Evolutionary conservation across 2,329 filamentous ascomycete species (phyloP), one percentile per base, ranked within the genome.

Genomic region (Claviceps sorghi): DNA sequence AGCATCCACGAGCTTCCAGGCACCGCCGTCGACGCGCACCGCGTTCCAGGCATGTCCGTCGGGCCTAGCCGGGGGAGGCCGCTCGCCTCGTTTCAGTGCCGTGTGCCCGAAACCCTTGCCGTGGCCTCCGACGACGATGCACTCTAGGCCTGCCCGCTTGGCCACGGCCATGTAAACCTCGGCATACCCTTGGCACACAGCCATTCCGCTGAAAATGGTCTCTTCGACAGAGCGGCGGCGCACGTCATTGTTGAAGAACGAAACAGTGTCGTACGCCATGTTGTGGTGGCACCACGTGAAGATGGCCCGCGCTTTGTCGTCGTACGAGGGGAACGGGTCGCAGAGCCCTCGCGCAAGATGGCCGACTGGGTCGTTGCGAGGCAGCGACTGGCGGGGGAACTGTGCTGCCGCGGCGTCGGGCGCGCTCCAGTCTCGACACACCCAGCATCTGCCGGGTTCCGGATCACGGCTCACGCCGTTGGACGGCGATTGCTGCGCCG

Each of bases 241-340:
- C 34, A 95, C 72, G 47, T 73, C 80, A 38, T 82, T 79, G 53
- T 76, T 79, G 62, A 94, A 94, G 70, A 96, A 95, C 26, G 83
- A 78, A 29, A 79, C 75, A 0, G 82, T 80, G 64, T 97, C 88
- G 65, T 97, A 98, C 47, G 76, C 76, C 53, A 98, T 83, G 60
- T 97, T 97, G 67, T 97, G 83, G 67, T 97, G 91, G 42, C 90
- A 81, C 93, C 93, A 98, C 1, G 86, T 88, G 64, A 97, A 97
- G 54, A 98, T 87, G 2, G 82, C 88, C 30, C 93, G 79, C 2
- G 93, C 91, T 70, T 96, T 96, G 67, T 97, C 91, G 0, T 91
- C 95, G 1, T 73, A 70, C 0, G 88, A 95, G 1, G 80, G 69
- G 62, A 97, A 96, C 0, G 86, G 84, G 4, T 76, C 73, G 53